phyloP scores from a whole-genome alignment of 1,284 basidiomycete species.

The Ceratobasidium sp. region DNA sequence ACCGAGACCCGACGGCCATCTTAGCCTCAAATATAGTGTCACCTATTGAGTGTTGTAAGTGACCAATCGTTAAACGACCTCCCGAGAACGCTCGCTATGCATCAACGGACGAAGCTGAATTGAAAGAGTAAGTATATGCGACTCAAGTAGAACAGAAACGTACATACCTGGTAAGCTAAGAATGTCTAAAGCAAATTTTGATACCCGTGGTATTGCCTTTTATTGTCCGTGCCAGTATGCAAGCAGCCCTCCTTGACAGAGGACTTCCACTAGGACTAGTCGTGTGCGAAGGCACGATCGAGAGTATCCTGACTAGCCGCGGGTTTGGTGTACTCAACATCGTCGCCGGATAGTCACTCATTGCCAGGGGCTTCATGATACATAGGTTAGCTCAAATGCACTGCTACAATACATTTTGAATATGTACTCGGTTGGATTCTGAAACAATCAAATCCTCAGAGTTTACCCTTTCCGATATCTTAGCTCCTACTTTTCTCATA shows the following conservation, averaged over 20 bases:
- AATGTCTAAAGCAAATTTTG: not conserved
- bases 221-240: not conserved
- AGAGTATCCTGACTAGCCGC: no score
- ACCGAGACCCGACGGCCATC: constrained; percentile 33
- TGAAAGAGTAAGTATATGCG: not conserved
- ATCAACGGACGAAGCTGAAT: not conserved
- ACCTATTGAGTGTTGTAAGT: constrained; percentile 20
- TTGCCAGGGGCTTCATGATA: no score
- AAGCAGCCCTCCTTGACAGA: not conserved
- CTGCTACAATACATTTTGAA: no score
- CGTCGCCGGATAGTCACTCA: no score
- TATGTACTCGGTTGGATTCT: no score
- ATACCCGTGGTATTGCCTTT: not conserved
- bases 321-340: no score
- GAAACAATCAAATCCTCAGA: no score
- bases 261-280: not conserved
- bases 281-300: no score
- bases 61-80: constrained; percentile 19
- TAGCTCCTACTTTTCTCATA: no score
- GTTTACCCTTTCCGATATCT: no score
- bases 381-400: no score
- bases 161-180: constrained; percentile 26
- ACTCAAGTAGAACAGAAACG: no score
- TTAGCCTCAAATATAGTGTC: constrained; percentile 29
- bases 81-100: constrained; percentile 15